phyloP scores from a whole-genome alignment of 2,329 filamentous ascomycete genomes.

The Corinectria fuckeliana region DNA sequence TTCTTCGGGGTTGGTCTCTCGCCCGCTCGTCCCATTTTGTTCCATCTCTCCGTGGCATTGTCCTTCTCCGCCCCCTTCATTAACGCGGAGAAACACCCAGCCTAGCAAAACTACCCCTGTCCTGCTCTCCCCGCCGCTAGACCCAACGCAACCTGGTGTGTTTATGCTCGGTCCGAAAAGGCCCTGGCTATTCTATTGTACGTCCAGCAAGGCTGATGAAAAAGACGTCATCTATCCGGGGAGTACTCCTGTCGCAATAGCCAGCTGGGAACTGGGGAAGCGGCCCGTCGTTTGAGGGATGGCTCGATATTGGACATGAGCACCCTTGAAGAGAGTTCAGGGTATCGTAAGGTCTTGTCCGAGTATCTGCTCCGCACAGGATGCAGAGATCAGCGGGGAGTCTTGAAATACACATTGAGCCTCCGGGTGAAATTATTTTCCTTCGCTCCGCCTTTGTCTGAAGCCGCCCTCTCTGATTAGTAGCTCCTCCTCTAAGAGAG shows the following conservation, averaged over 20 bases:
- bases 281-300: neutral
- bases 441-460: no score
- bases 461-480: no score
- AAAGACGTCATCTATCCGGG: constrained; percentile 1
- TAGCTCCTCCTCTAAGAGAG: no score
- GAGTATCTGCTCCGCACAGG: no score
- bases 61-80: constrained; percentile 12
- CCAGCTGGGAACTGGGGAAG: neutral
- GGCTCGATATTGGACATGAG: no score
- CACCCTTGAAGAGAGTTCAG: no score
- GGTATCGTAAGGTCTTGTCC: no score
- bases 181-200: constrained; percentile 17
- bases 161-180: constrained; percentile 38
- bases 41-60: neutral
- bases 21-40: constrained; percentile 15
- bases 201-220: constrained; percentile 31
- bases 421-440: no score
- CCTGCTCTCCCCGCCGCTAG: constrained; percentile 28
- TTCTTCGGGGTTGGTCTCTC: neutral
- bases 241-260: neutral
- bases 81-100: constrained; percentile 36
- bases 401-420: no score
- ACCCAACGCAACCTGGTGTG: constrained; percentile 20
- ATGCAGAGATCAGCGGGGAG: no score
- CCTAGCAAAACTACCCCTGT: constrained; percentile 6